Evolutionary conservation across 1,139 yeast genomes (phyloP).

Genomic region (Zygoascus sp.): DNA sequence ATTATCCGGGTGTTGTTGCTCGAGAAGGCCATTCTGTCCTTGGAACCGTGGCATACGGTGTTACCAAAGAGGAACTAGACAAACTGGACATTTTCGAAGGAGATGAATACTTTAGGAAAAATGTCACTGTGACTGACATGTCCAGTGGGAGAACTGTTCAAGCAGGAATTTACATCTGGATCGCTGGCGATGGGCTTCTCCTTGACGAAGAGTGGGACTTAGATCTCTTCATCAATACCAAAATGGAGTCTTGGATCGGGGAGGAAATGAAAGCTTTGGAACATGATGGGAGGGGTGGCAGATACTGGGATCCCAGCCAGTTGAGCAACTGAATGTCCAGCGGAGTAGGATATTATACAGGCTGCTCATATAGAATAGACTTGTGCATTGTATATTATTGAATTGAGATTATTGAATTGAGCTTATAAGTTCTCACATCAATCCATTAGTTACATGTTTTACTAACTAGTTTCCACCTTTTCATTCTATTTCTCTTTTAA

Average conservation of each 20-base stretch:
- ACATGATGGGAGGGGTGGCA: constrained; percentile 17
- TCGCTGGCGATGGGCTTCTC: constrained; percentile 17
- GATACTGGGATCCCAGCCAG: constrained; percentile 23
- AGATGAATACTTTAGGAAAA: constrained; percentile 29
- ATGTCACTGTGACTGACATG: constrained; percentile 23
- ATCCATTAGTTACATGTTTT: too few relatives aligned
- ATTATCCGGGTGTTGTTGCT: constrained; percentile 31
- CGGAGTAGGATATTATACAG: too few relatives aligned
- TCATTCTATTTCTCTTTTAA: too few relatives aligned
- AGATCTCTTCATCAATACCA: constrained; percentile 20
- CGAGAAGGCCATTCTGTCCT: constrained; percentile 20
- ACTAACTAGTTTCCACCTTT: too few relatives aligned
- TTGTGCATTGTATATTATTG: too few relatives aligned
- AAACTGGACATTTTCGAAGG: constrained; percentile 34
- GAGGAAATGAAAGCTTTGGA: constrained; percentile 22
- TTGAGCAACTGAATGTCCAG: background rate
- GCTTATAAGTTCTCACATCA: too few relatives aligned
- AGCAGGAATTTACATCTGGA: constrained; percentile 30
- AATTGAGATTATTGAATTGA: too few relatives aligned
- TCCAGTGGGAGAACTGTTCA: constrained; percentile 16
- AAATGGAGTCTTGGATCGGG: constrained; percentile 26
- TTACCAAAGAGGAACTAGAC: constrained; percentile 23
- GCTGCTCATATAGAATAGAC: too few relatives aligned
- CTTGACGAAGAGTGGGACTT: constrained; percentile 26
- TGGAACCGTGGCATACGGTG: constrained; percentile 30